Evolutionary conservation across 2,329 filamentous ascomycete genomes (phyloP).

Genomic region (Peltaster fructicola): DNA sequence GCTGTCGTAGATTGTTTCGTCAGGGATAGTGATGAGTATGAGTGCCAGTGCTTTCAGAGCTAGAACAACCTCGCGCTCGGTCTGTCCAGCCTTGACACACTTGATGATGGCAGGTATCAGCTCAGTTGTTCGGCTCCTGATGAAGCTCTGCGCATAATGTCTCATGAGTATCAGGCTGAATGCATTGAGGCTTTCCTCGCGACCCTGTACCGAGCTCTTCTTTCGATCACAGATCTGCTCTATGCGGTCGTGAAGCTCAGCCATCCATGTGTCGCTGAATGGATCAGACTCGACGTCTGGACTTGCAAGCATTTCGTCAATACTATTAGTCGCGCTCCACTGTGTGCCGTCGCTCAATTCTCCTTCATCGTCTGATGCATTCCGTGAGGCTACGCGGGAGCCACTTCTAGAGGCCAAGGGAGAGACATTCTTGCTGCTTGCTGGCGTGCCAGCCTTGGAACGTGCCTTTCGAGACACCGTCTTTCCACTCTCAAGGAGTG

Average conservation of each 20-base stretch:
- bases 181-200: conserved; percentile 44
- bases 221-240: conserved; percentile 61
- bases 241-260: conserved; percentile 47
- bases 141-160: conserved; percentile 46
- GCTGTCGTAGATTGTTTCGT: conserved; percentile 47
- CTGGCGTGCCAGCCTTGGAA: conserved; percentile 37
- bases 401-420: conserved; percentile 38
- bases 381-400: conserved; percentile 43
- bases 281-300: conserved; percentile 35
- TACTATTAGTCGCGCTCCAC: conserved; percentile 45
- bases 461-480: conserved; percentile 52
- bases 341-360: conserved; percentile 42
- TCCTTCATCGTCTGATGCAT: conserved; percentile 43
- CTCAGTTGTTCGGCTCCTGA: conserved; percentile 42
- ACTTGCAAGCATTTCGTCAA: conserved; percentile 43
- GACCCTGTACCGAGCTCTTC: conserved; percentile 53
- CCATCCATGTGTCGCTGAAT: conserved; percentile 38
- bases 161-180: conserved; percentile 50
- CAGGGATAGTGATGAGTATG: conserved; percentile 49
- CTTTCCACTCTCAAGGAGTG: conserved; percentile 54
- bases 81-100: conserved; percentile 51
- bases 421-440: conserved; percentile 41
- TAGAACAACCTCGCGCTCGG: conserved; percentile 48
- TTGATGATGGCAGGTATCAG: conserved; percentile 48
- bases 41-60: conserved; percentile 57